Evolutionary conservation across 768 basidiomycete genomes (phyloP), one percentile per base, ranked within the genome.

Genomic region (Psilocybe cyanescens): DNA sequence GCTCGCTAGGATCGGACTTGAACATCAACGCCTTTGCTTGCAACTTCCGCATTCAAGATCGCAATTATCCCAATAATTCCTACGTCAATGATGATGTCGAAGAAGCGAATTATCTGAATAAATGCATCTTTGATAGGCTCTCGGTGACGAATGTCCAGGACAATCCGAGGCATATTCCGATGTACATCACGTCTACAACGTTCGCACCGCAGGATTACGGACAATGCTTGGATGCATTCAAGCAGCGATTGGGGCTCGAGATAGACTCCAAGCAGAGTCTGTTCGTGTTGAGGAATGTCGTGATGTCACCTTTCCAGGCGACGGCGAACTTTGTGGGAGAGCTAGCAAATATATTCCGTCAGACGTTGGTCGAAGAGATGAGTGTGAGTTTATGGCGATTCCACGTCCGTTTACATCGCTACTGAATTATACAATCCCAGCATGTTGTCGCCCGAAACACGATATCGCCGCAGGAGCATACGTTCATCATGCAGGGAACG

Each of bases 1-100:
- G 53, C 11, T 30, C 56, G 0, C 62, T 71, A 8, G 80, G 79
- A 16, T 75, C 75, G 6, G 81, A 82, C 62, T 73, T 83, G 58
- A 73, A 69, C 54, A 79, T 83, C 70, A 81, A 81, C 58, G 71
- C 75, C 2, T 83, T 82, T 58, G 73, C 76, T 2, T 75, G 74
- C 70, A 81, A 83, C 69, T 81, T 81, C 71, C 69, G 72, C 17
- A 59, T 74, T 49, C 57, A 47, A 14, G 59, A 58, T 11, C 35
- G 37, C 16, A 7, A 12, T 5, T 30, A 46, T 12, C 55, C 55
- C 14, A 17, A 31, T 35, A 9, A 24, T 12, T 33, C 8, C 19
- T 37, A 56, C 51, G 33, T 39, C 69, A 46, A 81, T 78, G 69
- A 62, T 65, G 19, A 77, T 64, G 67, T 81, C 58, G 71, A 61